Evolutionary conservation across 1,139 yeast genomes (phyloP).

Genomic region (Pichia sp.): DNA sequence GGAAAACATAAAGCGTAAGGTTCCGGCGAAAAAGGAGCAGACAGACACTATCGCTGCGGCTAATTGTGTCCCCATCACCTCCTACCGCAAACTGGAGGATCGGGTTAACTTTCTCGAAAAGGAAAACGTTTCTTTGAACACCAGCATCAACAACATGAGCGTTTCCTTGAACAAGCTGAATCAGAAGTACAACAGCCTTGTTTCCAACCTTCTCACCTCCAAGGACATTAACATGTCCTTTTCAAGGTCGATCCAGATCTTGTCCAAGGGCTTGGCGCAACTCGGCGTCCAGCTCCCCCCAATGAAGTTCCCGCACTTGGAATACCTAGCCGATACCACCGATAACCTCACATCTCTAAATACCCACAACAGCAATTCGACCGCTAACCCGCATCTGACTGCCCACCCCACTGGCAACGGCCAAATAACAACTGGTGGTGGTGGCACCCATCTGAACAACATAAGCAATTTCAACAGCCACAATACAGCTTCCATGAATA

Average conservation of each 20-base stretch:
- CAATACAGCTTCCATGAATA: conserved; percentile 12
- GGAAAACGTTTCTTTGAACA: conserved; percentile 22
- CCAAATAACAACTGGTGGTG: too few species aligned
- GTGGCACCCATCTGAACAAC: conserved; percentile 8
- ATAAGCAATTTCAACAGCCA: neutral
- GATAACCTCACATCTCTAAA: neutral
- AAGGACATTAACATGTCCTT: conserved; percentile 55
- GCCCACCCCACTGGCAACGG: too few species aligned
- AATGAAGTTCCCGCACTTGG: conserved; percentile 45
- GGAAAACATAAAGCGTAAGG: conserved; percentile 76
- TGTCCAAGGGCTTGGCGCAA: conserved; percentile 47
- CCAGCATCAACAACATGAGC: conserved; percentile 19
- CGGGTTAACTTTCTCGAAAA: conserved; percentile 24
- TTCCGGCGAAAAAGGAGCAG: conserved; percentile 45
- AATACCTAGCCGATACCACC: neutral
- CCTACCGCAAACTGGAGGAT: conserved; percentile 27
- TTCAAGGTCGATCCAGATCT: conserved; percentile 45
- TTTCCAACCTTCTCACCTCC: conserved; percentile 55
- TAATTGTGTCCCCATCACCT: conserved; percentile 22
- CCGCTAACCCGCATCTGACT: too few species aligned
- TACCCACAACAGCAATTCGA: neutral
- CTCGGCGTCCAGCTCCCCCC: conserved; percentile 68
- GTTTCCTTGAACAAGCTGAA: conserved; percentile 18
- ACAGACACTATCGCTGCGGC: conserved; percentile 10
- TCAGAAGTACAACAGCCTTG: conserved; percentile 55